These are phyloP conservation scores for Serendipita sp. DNA, from an alignment of 768 basidiomycete species.

Conservation along the genomic window DNA sequence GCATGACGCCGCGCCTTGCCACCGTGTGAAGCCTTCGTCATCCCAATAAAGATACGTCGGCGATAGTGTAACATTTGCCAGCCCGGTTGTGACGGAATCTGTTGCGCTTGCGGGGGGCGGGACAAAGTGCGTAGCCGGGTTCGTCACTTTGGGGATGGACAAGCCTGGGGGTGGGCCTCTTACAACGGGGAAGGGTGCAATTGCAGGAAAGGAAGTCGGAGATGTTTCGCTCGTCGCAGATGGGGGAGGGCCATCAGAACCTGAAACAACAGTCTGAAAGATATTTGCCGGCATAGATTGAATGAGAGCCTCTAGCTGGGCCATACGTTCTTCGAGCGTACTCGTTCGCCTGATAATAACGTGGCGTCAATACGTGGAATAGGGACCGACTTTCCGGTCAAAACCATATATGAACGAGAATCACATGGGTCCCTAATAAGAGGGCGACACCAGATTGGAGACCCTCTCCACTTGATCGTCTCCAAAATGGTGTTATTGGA, in stretches of 20 bases:
- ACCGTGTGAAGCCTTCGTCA: constrained; percentile 72
- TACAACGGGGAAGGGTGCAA: constrained; percentile 26
- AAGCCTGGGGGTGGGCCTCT: constrained; percentile 67
- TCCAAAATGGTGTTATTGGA: no score
- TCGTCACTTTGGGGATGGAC: constrained; percentile 60
- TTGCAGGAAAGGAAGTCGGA: constrained; percentile 24
- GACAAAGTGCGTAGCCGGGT: constrained; percentile 46
- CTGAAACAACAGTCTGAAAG: constrained; percentile 34
- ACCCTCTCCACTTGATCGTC: no score
- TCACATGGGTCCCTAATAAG: neutral
- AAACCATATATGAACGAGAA: neutral
- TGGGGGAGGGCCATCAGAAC: constrained; percentile 17
- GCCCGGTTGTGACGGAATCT: constrained; percentile 12
- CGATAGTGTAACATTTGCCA: constrained; percentile 33
- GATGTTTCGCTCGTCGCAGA: constrained; percentile 16
- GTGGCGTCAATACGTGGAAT: neutral
- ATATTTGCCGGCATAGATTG: constrained; percentile 71
- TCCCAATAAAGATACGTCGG: constrained; percentile 77
- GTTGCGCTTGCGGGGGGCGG: constrained; percentile 2
- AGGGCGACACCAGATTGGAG: no score
- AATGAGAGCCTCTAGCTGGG: constrained; percentile 69
- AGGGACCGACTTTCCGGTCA: neutral
- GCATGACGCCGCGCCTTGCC: constrained; percentile 89
- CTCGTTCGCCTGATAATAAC: constrained; percentile 43
- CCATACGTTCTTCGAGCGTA: constrained; percentile 77